phyloP scores from a whole-genome alignment of 1,284 basidiomycete species.

The Fomitopsis palustris region DNA sequence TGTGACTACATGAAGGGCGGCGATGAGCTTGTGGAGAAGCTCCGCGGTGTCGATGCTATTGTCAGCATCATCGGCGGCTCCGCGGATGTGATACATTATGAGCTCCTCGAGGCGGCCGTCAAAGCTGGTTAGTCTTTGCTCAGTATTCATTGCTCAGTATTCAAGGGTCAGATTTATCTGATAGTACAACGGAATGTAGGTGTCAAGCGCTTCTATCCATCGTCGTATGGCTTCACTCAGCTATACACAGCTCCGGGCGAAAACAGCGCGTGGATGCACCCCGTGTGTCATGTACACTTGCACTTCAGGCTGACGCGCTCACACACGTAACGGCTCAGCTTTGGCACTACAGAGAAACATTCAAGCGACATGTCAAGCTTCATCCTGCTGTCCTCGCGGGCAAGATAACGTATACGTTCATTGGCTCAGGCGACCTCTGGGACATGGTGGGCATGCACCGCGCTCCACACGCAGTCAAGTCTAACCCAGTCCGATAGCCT shows the following conservation, averaged over 20 bases:
- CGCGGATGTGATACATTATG: conserved; percentile 1
- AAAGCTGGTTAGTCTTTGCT: conserved; percentile 5
- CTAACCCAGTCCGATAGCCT: neutral
- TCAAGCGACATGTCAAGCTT: conserved; percentile 3
- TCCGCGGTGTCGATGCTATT: conserved; percentile 6
- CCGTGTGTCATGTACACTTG: neutral
- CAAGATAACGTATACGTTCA: conserved; percentile 8
- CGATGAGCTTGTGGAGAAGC: neutral
- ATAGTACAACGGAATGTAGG: too few species aligned
- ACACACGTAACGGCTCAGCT: conserved; percentile 4
- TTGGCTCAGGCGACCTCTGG: conserved; percentile 10
- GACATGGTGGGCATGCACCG: conserved; percentile 1
- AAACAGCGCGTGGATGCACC: conserved; percentile 2
- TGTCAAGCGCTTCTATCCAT: conserved; percentile 8
- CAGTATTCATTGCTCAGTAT: too few species aligned
- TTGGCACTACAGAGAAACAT: conserved; percentile 8
- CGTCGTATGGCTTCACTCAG: conserved; percentile 5
- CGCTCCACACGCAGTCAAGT: neutral
- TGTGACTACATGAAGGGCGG: conserved; percentile 7
- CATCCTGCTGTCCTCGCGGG: conserved; percentile 10
- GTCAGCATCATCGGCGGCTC: conserved; percentile 4
- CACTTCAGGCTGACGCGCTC: neutral
- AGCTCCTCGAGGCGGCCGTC: conserved; percentile 3
- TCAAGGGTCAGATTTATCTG: too few species aligned
- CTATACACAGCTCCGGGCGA: conserved; percentile 7